Conservation (phyloP, 306 rosid species). For the Cicer pinnatifidum region DNA sequence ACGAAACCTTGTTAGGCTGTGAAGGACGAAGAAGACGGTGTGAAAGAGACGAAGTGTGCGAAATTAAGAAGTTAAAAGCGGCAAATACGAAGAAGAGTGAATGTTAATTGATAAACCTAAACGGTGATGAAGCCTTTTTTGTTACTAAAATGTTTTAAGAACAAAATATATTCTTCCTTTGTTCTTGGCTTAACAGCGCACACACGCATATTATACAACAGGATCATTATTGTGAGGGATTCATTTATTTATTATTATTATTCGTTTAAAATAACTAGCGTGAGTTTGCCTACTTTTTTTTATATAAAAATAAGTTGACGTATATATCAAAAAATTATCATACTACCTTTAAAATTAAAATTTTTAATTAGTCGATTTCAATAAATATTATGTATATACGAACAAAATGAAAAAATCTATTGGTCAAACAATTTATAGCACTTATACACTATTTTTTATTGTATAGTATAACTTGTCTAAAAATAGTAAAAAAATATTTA, state of each 20-base stretch:
- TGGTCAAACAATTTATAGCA: too few species aligned
- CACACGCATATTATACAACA: background rate
- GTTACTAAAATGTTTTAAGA: conserved; percentile 8
- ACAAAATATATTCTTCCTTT: background rate
- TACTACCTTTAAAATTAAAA: too few species aligned
- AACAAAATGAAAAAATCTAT: too few species aligned
- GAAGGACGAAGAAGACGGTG: background rate
- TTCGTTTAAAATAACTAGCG: background rate
- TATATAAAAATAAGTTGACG: too few species aligned
- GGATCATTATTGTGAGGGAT: conserved; percentile 26
- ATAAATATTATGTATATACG: too few species aligned
- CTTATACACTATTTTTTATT: too few species aligned
- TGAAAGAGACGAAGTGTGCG: background rate
- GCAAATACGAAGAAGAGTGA: conserved; percentile 1
- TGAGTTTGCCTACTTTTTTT: too few species aligned
- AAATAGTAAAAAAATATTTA: too few species aligned
- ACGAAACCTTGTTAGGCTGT: conserved; percentile 46
- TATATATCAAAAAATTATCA: too few species aligned
- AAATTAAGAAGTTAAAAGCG: conserved; percentile 1
- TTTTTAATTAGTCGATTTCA: too few species aligned
- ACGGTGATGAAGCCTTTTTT: conserved; percentile 40
- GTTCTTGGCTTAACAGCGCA: background rate
- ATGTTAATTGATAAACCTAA: background rate
- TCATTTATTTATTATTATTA: background rate
- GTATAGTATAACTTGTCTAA: too few species aligned